phyloP scores from a whole-genome alignment of 1,139 yeast species.

The Debaryomycetaceae sp. region DNA sequence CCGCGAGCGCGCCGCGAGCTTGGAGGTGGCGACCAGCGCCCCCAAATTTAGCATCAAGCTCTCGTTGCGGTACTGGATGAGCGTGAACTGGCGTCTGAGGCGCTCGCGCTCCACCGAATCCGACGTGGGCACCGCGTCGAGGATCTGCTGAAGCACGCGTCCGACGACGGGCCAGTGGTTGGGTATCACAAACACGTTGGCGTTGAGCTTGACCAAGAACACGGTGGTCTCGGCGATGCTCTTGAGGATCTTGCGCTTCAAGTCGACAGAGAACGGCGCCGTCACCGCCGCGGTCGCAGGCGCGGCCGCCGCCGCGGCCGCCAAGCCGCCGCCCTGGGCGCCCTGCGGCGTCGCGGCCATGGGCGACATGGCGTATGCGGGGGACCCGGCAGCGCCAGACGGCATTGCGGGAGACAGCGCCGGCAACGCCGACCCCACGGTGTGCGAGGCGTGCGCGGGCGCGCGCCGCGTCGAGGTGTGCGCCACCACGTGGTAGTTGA shows the following conservation, averaged over 20 bases:
- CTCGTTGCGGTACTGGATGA: conserved; percentile 66
- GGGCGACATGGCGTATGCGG: conserved; percentile 3
- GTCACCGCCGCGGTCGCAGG: not conserved
- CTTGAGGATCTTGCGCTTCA: conserved; percentile 5
- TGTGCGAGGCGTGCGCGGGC: too few relatives aligned
- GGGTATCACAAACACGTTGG: conserved; percentile 77
- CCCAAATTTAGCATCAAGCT: conserved; percentile 47
- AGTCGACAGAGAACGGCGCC: conserved; percentile 2
- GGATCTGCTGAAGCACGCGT: conserved; percentile 33
- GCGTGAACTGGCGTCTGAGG: conserved; percentile 49
- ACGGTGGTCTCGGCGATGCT: conserved; percentile 32
- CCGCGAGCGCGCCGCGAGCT: conserved; percentile 14
- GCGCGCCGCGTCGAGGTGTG: conserved; percentile 14
- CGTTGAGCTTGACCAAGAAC: conserved; percentile 52
- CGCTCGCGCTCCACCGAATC: conserved; percentile 25
- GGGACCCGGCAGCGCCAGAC: conserved; percentile 1
- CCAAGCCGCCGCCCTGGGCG: too few relatives aligned
- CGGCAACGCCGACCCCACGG: too few relatives aligned
- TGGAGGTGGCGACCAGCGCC: not conserved
- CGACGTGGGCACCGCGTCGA: conserved; percentile 16
- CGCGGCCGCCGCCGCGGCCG: not conserved
- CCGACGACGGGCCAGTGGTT: conserved; percentile 64
- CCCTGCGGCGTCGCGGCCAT: conserved; percentile 1
- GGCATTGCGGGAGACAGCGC: not conserved
- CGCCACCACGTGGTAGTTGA: conserved; percentile 35